Percentiles rank a stretch among this genome's conserved stretches.
Conservation (phyloP, 164 flowering plant species). For the Cinnamomum micranthum region DNA sequence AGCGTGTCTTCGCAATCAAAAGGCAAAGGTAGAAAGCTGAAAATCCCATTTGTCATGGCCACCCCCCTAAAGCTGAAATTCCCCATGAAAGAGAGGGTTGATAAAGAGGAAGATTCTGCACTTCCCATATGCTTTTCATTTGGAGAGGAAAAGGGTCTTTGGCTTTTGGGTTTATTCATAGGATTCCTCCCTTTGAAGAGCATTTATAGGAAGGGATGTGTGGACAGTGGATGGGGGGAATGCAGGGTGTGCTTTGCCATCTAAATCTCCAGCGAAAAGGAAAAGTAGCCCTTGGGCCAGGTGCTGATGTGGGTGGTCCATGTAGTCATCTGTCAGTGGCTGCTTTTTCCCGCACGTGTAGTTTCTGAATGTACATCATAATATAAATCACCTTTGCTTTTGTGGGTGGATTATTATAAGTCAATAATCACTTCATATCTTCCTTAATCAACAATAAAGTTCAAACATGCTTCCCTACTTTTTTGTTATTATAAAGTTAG, state of each 20-base stretch:
- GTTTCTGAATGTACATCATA: background rate
- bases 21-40: conserved; percentile 34
- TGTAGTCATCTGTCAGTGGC: background rate
- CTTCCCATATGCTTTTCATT: conserved; percentile 18
- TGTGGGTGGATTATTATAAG: background rate
- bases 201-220: conserved; percentile 8
- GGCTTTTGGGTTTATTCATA: conserved; percentile 33
- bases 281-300: conserved; percentile 14
- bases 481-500: background rate
- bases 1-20: conserved; percentile 34
- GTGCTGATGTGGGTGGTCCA: background rate
- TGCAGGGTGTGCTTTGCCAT: conserved; percentile 3
- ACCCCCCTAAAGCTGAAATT: conserved; percentile 29
- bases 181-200: conserved; percentile 29
- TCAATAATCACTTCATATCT: conserved; percentile 11
- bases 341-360: background rate
- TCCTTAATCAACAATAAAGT: background rate
- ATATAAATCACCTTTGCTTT: background rate
- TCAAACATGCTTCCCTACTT: background rate
- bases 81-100: conserved; percentile 16
- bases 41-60: conserved; percentile 28
- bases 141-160: conserved; percentile 19
- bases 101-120: conserved; percentile 32
- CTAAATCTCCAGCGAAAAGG: background rate
- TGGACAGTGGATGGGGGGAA: background rate